Evolutionary conservation across 257 asterid species (phyloP).

Genomic region (Ophiorrhiza pumila): DNA sequence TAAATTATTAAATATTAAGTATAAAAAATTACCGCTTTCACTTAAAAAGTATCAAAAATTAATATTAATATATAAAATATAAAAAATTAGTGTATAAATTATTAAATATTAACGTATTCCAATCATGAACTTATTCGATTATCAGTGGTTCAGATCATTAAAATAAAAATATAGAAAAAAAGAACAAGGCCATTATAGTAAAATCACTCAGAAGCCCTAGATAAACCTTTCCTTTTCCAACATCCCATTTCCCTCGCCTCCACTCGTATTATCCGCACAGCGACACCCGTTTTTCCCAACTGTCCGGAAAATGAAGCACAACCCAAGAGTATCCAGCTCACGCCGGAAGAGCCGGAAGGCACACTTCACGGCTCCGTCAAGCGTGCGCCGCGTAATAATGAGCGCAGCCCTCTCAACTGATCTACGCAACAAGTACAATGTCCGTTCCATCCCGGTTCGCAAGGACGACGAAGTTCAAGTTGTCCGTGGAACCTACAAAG

Average conservation of each 20-base stretch:
- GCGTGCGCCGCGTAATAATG: conserved; percentile 81
- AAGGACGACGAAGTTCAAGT: conserved; percentile 86
- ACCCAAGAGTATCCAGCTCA: conserved; percentile 71
- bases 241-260: neutral
- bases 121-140: too few relatives aligned
- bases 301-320: conserved; percentile 55
- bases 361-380: conserved; percentile 80
- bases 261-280: neutral
- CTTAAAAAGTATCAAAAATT: too few relatives aligned
- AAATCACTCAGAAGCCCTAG: conserved; percentile 13
- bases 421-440: conserved; percentile 64
- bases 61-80: too few relatives aligned
- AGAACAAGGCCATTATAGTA: neutral
- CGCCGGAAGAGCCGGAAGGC: conserved; percentile 83
- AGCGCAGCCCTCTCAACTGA: conserved; percentile 64
- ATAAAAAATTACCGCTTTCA: too few relatives aligned
- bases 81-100: too few relatives aligned
- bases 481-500: conserved; percentile 81
- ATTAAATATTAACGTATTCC: too few relatives aligned
- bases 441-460: conserved; percentile 75
- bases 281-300: neutral
- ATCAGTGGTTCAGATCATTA: too few relatives aligned
- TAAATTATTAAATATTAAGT: too few relatives aligned
- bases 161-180: too few relatives aligned
- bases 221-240: neutral